Percentiles rank a stretch among this genome's conserved stretches.
Evolutionary conservation across 805 yeast genomes (phyloP).

Genomic region (Candida corydali): DNA sequence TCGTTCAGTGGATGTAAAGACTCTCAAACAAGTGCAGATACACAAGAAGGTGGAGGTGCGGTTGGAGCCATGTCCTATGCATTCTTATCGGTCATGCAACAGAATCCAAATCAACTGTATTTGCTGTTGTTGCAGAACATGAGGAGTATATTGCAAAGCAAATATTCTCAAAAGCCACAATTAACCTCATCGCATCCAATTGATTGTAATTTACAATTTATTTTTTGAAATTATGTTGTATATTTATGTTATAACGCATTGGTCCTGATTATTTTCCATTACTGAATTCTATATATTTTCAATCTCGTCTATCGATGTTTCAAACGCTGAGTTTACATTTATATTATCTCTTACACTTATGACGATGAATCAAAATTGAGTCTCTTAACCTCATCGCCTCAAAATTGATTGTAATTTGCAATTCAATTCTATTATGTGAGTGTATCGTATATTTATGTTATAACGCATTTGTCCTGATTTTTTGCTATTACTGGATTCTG

Average conservation of each 20-base stretch:
- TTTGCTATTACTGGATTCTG: slow-evolving; percentile 47
- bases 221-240: slow-evolving; percentile 16
- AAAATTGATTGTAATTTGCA: neutral
- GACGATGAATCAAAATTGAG: slow-evolving; percentile 46
- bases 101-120: slow-evolving; percentile 64
- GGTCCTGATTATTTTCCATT: slow-evolving; percentile 40
- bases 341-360: slow-evolving; percentile 46
- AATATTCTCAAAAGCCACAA: slow-evolving; percentile 82
- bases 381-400: slow-evolving; percentile 24
- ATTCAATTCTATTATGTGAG: neutral
- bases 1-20: slow-evolving; percentile 81
- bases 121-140: slow-evolving; percentile 65
- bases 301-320: slow-evolving; percentile 52
- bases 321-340: slow-evolving; percentile 51
- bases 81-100: slow-evolving; percentile 58
- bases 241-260: slow-evolving; percentile 44
- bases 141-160: slow-evolving; percentile 56
- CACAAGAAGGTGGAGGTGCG: slow-evolving; percentile 61
- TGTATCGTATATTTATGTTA: slow-evolving; percentile 27
- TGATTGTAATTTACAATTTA: slow-evolving; percentile 46
- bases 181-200: slow-evolving; percentile 78
- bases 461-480: slow-evolving; percentile 47
- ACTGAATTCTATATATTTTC: slow-evolving; percentile 57
- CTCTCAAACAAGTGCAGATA: slow-evolving; percentile 76
- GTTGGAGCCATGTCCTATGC: slow-evolving; percentile 89